Evolutionary conservation across 1,139 yeast species (phyloP), one percentile per base, ranked within the genome.

Genomic region (Suhomyces guaymorum): DNA sequence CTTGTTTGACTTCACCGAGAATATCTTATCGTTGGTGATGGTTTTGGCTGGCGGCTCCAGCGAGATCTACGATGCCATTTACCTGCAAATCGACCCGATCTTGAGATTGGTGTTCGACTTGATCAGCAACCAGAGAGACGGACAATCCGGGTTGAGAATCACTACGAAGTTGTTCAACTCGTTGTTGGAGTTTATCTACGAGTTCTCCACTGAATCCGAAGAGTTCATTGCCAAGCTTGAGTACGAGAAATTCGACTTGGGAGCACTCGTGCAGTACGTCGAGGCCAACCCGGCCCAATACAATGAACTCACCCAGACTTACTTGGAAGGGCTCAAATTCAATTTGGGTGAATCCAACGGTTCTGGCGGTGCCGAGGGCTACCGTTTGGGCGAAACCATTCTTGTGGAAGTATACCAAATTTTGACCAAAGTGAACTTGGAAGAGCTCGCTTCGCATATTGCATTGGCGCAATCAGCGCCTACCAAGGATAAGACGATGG

Each of bases 1-100:
- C 35, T 59, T 84, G 32, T 78, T 73, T 49, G 90, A 82, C 43
- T 80, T 77, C 48, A 66, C 83, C 1, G 97, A 89, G 46, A 89
- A 88, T 52, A 54, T 89, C 24, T 55, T 87, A 26, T 80, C 92
- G 1, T 69, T 90, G 33, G 57, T 82, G 6, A 78, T 83, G 11
- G 83, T 83, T 1, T 61, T 92, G 37, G 80, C 85, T 11, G 75
- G 80, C 43, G 76, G 81, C 5, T 76, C 84, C 8, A 82, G 78
- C 24, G 81, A 75, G 26, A 70, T 85, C 15, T 76, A 78, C 42
- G 74, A 73, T 8, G 66, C 67, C 7, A 59, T 88, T 5, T 60
- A 75, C 32, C 55, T 59, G 2, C 70, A 66, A 35, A 57, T 75
- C 21, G 70, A 66, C 29, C 67, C 67, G 2, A 50, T 75, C 5